These are phyloP conservation scores for Manihot esculenta DNA, from an alignment of 441 rosid genomes.

Conservation along the genomic window DNA sequence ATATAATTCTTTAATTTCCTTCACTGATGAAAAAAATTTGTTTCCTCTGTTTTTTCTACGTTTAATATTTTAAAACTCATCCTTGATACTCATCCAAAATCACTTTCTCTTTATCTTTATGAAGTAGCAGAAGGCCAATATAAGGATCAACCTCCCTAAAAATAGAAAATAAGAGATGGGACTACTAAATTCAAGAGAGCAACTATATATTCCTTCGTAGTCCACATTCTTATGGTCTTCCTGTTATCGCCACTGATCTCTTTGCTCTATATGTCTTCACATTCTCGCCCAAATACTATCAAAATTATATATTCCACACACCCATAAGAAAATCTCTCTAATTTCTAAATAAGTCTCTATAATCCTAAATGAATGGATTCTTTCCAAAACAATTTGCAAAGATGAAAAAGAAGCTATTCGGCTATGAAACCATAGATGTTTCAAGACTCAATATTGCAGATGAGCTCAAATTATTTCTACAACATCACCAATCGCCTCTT, in stretches of 20 bases:
- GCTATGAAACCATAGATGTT: constrained; percentile 71
- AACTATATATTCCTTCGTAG: constrained; percentile 69
- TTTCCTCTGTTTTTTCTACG: no score
- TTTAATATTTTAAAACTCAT: no score
- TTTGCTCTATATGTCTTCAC: constrained; percentile 95
- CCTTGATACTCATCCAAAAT: no score
- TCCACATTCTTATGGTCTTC: constrained; percentile 86
- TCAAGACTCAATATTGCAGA: constrained; percentile 77
- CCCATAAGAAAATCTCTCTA: constrained; percentile 62
- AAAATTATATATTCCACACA: constrained; percentile 28
- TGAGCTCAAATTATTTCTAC: constrained; percentile 81
- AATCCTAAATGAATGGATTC: constrained; percentile 80
- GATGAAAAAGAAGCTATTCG: constrained; percentile 86
- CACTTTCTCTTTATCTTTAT: no score
- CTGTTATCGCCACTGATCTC: constrained; percentile 79
- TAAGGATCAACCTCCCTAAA: constrained; percentile 85
- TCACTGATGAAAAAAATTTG: no score
- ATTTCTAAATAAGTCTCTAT: constrained; percentile 84
- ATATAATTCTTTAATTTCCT: no score
- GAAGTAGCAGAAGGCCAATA: constrained; percentile 21
- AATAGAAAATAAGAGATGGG: constrained; percentile 84
- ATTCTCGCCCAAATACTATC: constrained; percentile 41
- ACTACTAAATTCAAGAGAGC: constrained; percentile 82
- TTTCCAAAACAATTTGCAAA: constrained; percentile 77
- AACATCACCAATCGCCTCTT: constrained; percentile 80